phyloP scores from a whole-genome alignment of 2,329 filamentous ascomycete species.

The Tolypocladium tundrense region DNA sequence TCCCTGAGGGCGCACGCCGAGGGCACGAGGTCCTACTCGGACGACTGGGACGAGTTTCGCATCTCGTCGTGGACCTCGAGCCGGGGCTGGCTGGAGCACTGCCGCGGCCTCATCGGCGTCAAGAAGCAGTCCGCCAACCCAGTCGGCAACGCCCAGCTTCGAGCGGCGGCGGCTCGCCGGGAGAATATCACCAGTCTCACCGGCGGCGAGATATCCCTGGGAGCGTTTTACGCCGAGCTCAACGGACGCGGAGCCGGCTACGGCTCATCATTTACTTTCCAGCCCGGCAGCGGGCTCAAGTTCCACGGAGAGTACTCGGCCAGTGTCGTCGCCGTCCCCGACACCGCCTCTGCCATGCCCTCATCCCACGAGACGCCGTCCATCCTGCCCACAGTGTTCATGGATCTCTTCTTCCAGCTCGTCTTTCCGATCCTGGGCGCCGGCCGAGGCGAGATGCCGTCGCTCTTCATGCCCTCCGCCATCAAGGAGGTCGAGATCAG shows the following conservation, averaged over 20 bases:
- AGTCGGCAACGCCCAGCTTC: conserved; percentile 7
- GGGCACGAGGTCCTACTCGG: conserved; percentile 21
- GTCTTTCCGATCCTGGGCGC: conserved; percentile 27
- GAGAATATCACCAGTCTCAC: neutral
- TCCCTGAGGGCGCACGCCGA: conserved; percentile 16
- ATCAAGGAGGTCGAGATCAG: conserved; percentile 21
- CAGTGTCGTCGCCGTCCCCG: conserved; percentile 24
- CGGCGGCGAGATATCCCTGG: conserved; percentile 4
- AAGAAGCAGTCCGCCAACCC: conserved; percentile 11
- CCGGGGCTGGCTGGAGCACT: conserved; percentile 49
- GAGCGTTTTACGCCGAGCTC: conserved; percentile 16
- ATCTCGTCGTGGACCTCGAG: conserved; percentile 42
- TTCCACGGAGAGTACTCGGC: conserved; percentile 8
- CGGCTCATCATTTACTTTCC: conserved; percentile 12
- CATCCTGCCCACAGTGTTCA: conserved; percentile 33
- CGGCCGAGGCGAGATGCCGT: conserved; percentile 16
- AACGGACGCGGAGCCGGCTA: conserved; percentile 14
- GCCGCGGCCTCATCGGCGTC: conserved; percentile 39
- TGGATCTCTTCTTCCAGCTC: conserved; percentile 34
- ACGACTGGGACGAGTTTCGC: conserved; percentile 44
- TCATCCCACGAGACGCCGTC: conserved; percentile 29
- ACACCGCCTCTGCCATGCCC: conserved; percentile 36
- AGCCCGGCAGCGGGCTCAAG: conserved; percentile 4
- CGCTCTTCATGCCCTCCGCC: conserved; percentile 25
- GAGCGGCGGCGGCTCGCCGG: conserved; percentile 6